Percentiles rank a stretch among this genome's conserved stretches.
Evolutionary conservation across 257 asterid genomes (phyloP).

Genomic region (Nicotiana sylvestris): DNA sequence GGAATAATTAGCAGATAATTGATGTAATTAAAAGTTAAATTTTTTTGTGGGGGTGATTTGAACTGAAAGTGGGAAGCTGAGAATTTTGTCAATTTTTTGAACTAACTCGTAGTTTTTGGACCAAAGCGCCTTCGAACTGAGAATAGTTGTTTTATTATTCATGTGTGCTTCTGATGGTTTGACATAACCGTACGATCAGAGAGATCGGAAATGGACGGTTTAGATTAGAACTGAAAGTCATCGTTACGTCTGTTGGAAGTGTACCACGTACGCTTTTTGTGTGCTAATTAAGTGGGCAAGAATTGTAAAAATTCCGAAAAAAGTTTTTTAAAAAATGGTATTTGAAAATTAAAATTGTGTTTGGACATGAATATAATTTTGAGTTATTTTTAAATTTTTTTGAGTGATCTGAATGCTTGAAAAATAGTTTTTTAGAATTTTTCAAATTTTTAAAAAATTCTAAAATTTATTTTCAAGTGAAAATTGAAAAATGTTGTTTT

Average conservation of each 20-base stretch:
- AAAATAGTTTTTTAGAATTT: too few relatives aligned
- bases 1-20: neutral
- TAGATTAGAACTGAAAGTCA: conserved; percentile 13
- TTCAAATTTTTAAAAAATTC: too few relatives aligned
- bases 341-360: too few relatives aligned
- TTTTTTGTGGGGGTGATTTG: neutral
- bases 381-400: too few relatives aligned
- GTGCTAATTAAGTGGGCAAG: neutral
- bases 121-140: conserved; percentile 29
- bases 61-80: neutral
- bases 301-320: too few relatives aligned
- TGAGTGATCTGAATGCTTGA: too few relatives aligned
- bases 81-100: neutral
- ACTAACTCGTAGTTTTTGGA: conserved; percentile 11
- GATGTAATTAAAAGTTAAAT: neutral
- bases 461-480: too few relatives aligned
- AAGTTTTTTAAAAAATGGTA: too few relatives aligned
- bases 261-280: neutral
- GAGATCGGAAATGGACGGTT: conserved; percentile 18
- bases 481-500: too few relatives aligned
- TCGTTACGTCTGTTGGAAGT: neutral
- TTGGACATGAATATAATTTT: too few relatives aligned
- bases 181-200: neutral
- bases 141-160: conserved; percentile 14
- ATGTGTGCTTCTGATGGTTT: conserved; percentile 18